These are phyloP conservation scores for Rhododendron ovatum DNA, from an alignment of 148 eudicot genomes.

Conservation along the genomic window DNA sequence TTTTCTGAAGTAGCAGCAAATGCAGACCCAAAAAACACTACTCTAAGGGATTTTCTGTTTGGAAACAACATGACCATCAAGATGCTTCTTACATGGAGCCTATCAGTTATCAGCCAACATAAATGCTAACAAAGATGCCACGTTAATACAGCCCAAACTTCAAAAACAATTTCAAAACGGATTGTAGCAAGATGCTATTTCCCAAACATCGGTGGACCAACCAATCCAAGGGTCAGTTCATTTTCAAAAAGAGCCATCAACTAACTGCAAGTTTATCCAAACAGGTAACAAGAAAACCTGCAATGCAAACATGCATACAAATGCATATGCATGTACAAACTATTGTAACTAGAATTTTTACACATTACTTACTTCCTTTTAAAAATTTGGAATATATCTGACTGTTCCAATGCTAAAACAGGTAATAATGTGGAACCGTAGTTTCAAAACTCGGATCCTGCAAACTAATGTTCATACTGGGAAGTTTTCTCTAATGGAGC, in stretches of 20 bases:
- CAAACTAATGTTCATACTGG: background rate
- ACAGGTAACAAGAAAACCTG: background rate
- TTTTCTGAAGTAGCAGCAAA: background rate
- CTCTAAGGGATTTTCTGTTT: background rate
- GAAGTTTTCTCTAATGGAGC: background rate
- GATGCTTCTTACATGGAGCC: background rate
- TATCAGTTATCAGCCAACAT: background rate
- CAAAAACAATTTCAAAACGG: background rate
- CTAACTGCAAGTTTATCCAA: background rate
- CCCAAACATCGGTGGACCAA: background rate
- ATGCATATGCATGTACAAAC: background rate
- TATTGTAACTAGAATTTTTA: background rate
- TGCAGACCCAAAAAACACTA: background rate
- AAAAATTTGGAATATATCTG: background rate
- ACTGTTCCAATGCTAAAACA: background rate
- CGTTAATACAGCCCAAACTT: background rate
- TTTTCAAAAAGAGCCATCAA: background rate
- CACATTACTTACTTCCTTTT: background rate
- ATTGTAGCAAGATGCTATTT: background rate
- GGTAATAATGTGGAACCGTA: background rate
- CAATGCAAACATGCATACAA: background rate
- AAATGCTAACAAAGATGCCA: background rate
- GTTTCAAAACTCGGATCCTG: background rate
- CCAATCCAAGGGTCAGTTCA: background rate
- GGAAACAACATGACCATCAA: conserved; percentile 1